These are phyloP conservation scores for Aspergillus ochraceus DNA, from an alignment of 2,329 filamentous ascomycete genomes.

Conservation along the genomic window DNA sequence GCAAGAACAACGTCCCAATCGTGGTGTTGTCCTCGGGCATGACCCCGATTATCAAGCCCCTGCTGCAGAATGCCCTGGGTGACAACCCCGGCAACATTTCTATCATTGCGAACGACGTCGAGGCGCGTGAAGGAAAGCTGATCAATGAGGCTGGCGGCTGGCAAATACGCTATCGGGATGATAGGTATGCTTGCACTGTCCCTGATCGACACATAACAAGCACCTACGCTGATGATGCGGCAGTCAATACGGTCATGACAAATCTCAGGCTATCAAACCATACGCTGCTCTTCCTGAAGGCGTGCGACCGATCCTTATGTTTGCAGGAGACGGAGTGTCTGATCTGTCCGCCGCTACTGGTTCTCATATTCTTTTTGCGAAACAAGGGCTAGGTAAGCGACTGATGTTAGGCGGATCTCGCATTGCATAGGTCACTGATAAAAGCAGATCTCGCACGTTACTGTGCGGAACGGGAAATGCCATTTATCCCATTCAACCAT, in stretches of 20 bases:
- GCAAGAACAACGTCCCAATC: constrained; percentile 74
- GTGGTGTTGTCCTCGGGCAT: constrained; percentile 87
- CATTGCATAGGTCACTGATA: too few relatives aligned
- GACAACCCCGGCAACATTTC: constrained; percentile 2
- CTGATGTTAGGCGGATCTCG: too few relatives aligned
- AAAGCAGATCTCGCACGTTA: constrained; percentile 76
- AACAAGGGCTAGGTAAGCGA: constrained; percentile 55
- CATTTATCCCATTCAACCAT: constrained; percentile 82
- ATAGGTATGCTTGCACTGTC: constrained; percentile 53
- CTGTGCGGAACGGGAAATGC: constrained; percentile 78
- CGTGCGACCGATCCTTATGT: constrained; percentile 79
- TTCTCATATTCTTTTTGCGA: constrained; percentile 90
- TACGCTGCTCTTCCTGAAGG: constrained; percentile 68
- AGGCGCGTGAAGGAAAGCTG: constrained; percentile 62
- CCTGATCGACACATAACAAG: not conserved
- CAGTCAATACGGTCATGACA: constrained; percentile 87
- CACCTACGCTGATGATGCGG: not conserved
- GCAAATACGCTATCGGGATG: constrained; percentile 84
- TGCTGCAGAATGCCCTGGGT: constrained; percentile 53
- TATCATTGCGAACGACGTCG: constrained; percentile 80
- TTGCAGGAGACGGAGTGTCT: constrained; percentile 90
- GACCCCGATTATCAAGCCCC: constrained; percentile 79
- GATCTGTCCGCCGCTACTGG: constrained; percentile 88
- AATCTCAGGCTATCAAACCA: constrained; percentile 83
- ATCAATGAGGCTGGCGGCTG: constrained; percentile 80